Base-by-base conservation (phyloP, 345 rosid genomes). In the Pugionium dolabratum region DNA sequence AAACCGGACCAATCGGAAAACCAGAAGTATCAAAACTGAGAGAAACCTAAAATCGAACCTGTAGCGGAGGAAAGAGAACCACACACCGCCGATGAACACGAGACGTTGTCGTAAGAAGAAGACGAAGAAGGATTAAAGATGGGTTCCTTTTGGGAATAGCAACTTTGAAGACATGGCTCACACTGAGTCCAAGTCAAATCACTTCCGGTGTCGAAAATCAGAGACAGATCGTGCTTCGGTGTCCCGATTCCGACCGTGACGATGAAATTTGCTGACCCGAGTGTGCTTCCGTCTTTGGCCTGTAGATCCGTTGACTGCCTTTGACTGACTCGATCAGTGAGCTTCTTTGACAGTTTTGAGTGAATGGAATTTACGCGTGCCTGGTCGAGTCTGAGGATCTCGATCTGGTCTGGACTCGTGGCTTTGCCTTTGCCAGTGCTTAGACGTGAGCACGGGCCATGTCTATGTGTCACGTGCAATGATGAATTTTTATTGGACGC, bases 171-270 rank as follows among this genome's bases (percentile, higher is more conserved):
- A 29, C 91, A 86, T 4, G 87, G 86, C 37, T 67, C 18, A 6
- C 89, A 84, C 29, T 82, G 85, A 0, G 79, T 83, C 89, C 93
- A 84, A 0, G 93, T 84, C 46, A 86, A 37, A 64, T 78, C 85
- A 7, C 93, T 84, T 6, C 89, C 93, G 0, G 89, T 84, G 58
- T 84, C 89, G 33, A 83, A 85, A 10, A 69, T n/a, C 31, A 86
- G 76, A 0, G 85, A 62, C 4, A 79, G 18, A 1, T 78, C 76
- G 49, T 70, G 66, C 32, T 81, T 83, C 0, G 93, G 93, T 7
- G 79, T 77, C 33, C 89, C 93, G 2, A 86, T 58, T 29, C 85
- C 85, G 11, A 86, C 73, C 0, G 79, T 78, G 1, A 83, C 87
- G 4, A 86, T n/a, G 60, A 63, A 86, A 42, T 80, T 73, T 0